Conservation (phyloP, 2,329 filamentous ascomycete species). For the Ascochyta fabae region DNA sequence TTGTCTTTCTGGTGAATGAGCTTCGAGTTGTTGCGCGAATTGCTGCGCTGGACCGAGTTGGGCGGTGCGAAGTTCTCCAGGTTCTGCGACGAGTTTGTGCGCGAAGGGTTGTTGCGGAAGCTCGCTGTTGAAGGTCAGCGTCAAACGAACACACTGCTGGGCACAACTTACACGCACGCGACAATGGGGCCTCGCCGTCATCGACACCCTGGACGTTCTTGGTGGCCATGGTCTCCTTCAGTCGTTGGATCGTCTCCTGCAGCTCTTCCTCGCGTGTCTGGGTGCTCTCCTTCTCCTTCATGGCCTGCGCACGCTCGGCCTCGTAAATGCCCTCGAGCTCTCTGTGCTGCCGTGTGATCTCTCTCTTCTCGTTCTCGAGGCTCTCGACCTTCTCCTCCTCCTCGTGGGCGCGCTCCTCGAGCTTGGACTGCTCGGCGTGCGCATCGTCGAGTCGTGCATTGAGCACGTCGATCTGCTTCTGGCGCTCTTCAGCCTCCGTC, state of each 20-base stretch:
- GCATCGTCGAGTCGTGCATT: constrained; percentile 88
- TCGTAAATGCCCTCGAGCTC: constrained; percentile 95
- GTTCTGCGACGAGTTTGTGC: constrained; percentile 63
- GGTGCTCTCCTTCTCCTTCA: constrained; percentile 92
- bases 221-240: constrained; percentile 88
- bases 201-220: constrained; percentile 64
- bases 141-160: constrained; percentile 7
- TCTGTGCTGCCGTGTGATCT: constrained; percentile 80
- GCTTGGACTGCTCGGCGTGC: constrained; percentile 77
- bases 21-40: constrained; percentile 88
- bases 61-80: constrained; percentile 89
- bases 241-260: constrained; percentile 84
- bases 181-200: constrained; percentile 59
- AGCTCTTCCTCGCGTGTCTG: constrained; percentile 85
- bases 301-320: constrained; percentile 82
- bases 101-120: constrained; percentile 53
- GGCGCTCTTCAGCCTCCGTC: constrained; percentile 74
- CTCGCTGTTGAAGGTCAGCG: constrained; percentile 45
- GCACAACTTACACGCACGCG: constrained; percentile 58
- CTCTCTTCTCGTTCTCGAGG: constrained; percentile 83
- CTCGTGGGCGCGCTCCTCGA: constrained; percentile 89
- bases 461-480: constrained; percentile 83
- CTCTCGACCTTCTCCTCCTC: constrained; percentile 82
- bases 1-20: constrained; percentile 94
- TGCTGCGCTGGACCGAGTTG: constrained; percentile 82